Percentiles rank a stretch among this genome's conserved stretches.
Evolutionary conservation across 441 rosid species (phyloP).

Genomic region (Euphorbia corollata): DNA sequence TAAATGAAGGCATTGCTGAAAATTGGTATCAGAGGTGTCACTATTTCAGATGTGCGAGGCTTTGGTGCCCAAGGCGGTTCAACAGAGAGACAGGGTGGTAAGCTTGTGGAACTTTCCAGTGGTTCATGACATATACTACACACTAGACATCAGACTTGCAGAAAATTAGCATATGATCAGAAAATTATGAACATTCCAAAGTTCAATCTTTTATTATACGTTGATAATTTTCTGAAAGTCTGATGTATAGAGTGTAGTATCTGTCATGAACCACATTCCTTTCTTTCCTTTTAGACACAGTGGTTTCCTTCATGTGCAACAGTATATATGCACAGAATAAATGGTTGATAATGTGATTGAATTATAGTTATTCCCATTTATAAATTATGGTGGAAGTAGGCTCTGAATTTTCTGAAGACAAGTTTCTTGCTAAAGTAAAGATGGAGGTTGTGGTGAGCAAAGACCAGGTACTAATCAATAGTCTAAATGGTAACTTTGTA

Average conservation of each 20-base stretch:
- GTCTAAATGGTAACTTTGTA: constrained; percentile 6
- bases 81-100: constrained; percentile 80
- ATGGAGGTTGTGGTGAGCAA: constrained; percentile 80
- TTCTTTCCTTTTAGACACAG: background rate
- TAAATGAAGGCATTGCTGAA: constrained; percentile 53
- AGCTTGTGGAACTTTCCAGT: constrained; percentile 25
- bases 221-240: background rate
- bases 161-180: too few relatives aligned
- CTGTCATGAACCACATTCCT: background rate
- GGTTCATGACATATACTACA: too few relatives aligned
- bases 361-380: background rate
- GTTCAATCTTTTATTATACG: background rate
- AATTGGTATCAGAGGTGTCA: constrained; percentile 82
- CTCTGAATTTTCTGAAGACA: constrained; percentile 88
- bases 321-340: background rate
- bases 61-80: constrained; percentile 92
- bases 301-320: background rate
- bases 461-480: constrained; percentile 50
- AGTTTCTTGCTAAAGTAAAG: constrained; percentile 78
- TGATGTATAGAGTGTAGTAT: background rate
- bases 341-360: background rate
- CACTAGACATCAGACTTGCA: too few relatives aligned
- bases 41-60: constrained; percentile 86
- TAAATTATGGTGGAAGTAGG: constrained; percentile 32
- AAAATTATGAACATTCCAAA: constrained; percentile 1